Evolutionary conservation across 116 monocot species (phyloP), one percentile per base, ranked within the genome.

Genomic region (Trichopus zeylanicus): DNA sequence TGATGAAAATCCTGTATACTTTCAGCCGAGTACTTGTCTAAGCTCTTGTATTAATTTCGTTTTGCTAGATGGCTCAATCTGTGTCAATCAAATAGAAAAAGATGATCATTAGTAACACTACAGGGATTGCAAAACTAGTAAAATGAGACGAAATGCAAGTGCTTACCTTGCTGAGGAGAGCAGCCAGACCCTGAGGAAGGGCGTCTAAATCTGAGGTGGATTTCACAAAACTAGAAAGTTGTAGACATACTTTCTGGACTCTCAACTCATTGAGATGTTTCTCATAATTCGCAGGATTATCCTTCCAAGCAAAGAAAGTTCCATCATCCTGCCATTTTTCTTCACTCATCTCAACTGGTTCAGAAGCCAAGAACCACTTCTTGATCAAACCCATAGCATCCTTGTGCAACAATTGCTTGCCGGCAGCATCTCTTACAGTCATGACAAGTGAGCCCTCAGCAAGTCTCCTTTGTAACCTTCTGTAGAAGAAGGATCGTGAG

Each of bases 401-500:
- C 32, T 68, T 82, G 31, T 67, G 60, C 0, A 78, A 77, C 48
- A 87, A 16, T 46, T 56, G 58, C 37, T 82, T 79, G 4, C 98
- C 98, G 22, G 75, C 88, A 24, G 85, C 82, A 59, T 75, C 71
- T 22, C 66, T 80, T 13, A 91, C 77, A 19, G 57, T 68, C 51
- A 55, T 87, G 37, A 80, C 61, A 19, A 98, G 65, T 3, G 68
- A 71, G 3, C 57, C 71, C 70, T 98, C 98, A 1, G 70, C 52
- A 35, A 98, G 78, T 74, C 90, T 78, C 57, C 98, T 72, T 25
- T 71, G 62, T 31, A 98, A 77, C 66, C 98, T 85, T 52, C 72
- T 91, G 65, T 88, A 88, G 73, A 98, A 98, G 73, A 98, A 91
- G 53, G 67, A 64, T 7, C 98, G 81, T 1, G 88, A 98, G 16